phyloP scores from a whole-genome alignment of 805 yeast genomes.

The Starmerella apis region DNA sequence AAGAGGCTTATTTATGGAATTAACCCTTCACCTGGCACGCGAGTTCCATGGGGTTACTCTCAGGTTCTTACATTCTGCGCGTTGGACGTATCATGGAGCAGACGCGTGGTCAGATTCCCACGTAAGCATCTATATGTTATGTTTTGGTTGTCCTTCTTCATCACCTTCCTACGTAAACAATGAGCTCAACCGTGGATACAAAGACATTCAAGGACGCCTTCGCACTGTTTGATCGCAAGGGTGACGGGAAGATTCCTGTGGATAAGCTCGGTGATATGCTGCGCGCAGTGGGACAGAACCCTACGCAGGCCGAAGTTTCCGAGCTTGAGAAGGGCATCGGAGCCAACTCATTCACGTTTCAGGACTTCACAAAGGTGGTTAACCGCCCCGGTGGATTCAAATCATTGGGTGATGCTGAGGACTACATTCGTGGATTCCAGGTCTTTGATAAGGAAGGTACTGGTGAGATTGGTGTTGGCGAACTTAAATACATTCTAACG shows the following conservation, averaged over 20 bases:
- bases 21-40: too few species aligned
- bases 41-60: too few species aligned
- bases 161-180: constrained; percentile 3
- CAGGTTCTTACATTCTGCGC: too few species aligned
- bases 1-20: too few species aligned
- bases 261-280: constrained; percentile 83
- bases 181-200: constrained; percentile 27
- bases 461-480: constrained; percentile 96
- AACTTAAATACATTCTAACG: constrained; percentile 85
- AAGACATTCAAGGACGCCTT: constrained; percentile 78
- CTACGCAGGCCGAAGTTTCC: constrained; percentile 78
- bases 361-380: constrained; percentile 62
- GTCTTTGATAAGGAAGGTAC: constrained; percentile 93
- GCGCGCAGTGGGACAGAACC: constrained; percentile 97
- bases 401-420: constrained; percentile 80
- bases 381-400: constrained; percentile 73
- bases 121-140: background rate
- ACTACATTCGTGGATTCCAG: constrained; percentile 90
- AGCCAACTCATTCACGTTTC: constrained; percentile 48
- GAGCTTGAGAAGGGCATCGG: constrained; percentile 41
- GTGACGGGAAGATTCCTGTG: constrained; percentile 79
- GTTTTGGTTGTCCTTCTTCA: constrained; percentile 1
- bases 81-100: background rate
- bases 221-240: constrained; percentile 91
- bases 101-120: background rate